Conservation (phyloP, 306 rosid genomes). For the Lagenaria siceraria region DNA sequence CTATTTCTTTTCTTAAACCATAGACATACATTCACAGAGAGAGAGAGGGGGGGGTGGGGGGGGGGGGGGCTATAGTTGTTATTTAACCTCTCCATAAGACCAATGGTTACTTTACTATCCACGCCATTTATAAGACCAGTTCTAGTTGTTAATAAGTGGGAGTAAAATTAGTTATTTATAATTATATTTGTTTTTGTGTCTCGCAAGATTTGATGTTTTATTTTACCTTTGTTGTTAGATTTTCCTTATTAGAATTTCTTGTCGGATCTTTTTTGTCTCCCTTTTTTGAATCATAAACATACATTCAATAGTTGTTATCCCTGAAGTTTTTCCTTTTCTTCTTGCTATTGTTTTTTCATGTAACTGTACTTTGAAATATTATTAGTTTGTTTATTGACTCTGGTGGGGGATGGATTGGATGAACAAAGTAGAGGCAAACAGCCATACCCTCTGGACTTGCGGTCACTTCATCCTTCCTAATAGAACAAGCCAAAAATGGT, state of each 20-base stretch:
- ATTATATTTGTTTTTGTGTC: not conserved
- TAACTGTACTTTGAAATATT: not conserved
- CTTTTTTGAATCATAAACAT: not conserved
- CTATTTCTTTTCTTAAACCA: not conserved
- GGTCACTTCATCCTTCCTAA: not conserved
- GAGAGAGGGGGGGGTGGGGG: not conserved
- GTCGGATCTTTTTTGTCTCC: not conserved
- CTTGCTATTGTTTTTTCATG: not conserved
- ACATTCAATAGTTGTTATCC: not conserved
- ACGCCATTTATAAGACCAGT: not conserved
- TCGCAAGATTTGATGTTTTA: not conserved
- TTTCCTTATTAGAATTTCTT: not conserved
- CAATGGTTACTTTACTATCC: no score
- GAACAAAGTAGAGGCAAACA: not conserved
- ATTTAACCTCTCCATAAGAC: no score
- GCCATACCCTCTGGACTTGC: not conserved
- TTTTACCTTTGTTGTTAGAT: not conserved
- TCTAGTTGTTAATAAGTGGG: not conserved
- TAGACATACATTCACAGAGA: not conserved
- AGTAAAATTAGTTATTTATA: not conserved
- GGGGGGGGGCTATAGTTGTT: not conserved
- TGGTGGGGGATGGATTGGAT: not conserved
- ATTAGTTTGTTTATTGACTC: not conserved
- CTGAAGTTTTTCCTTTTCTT: not conserved
- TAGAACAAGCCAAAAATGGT: not conserved